These are phyloP conservation scores for Aspergillus sp. DNA, from an alignment of 2,329 filamentous ascomycete genomes.

Conservation along the genomic window DNA sequence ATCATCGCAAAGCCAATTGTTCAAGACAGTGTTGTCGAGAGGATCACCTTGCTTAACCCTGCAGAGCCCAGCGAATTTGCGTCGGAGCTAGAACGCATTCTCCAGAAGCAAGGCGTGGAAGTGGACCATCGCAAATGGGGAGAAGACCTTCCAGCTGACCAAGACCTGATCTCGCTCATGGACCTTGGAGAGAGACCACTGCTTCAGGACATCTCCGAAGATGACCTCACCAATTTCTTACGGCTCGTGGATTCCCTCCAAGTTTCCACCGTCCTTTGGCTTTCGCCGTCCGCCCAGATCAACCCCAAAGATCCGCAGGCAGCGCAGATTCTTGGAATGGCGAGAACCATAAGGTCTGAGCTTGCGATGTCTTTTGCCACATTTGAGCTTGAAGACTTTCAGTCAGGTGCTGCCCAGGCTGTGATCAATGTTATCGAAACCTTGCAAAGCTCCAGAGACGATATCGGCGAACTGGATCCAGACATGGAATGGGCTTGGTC, in stretches of 20 bases:
- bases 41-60: neutral
- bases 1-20: neutral
- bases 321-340: neutral
- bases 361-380: neutral
- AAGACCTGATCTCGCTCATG: neutral
- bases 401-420: neutral
- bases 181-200: neutral
- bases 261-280: neutral
- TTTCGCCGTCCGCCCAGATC: neutral
- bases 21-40: neutral
- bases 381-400: neutral
- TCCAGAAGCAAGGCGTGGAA: neutral
- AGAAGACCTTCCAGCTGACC: neutral
- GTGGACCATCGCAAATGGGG: neutral
- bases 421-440: neutral
- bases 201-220: neutral
- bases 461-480: neutral
- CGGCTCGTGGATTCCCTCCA: neutral
- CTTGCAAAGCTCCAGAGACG: neutral
- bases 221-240: neutral
- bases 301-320: neutral
- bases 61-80: neutral
- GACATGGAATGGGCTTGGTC: neutral
- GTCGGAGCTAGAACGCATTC: neutral
- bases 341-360: neutral